Percentiles rank a stretch among this genome's conserved stretches.
Conservation (phyloP, 139 green algal genomes). For the Pseudopediastrum boryanum region DNA sequence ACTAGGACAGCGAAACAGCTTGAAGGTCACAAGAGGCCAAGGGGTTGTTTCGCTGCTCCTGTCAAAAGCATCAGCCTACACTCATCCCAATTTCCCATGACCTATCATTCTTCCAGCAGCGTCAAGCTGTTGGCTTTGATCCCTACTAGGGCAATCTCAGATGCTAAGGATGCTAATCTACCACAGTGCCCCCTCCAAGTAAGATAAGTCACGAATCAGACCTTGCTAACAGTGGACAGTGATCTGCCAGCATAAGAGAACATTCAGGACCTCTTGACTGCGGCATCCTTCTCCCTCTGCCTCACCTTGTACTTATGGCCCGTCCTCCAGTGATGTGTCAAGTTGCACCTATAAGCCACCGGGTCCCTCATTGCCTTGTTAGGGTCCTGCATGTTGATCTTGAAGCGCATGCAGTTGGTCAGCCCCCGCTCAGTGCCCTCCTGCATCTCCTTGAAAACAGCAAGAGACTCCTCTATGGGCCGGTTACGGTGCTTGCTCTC, state of each 20-base stretch:
- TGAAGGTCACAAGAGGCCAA: too few relatives aligned
- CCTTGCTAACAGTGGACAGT: too few relatives aligned
- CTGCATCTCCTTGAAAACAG: slow-evolving; percentile 92
- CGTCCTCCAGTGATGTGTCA: slow-evolving; percentile 89
- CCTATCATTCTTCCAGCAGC: too few relatives aligned
- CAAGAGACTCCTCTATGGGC: slow-evolving; percentile 85
- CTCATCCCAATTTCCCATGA: too few relatives aligned
- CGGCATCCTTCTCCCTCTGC: background rate
- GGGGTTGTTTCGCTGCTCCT: too few relatives aligned
- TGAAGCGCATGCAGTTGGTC: slow-evolving; percentile 88
- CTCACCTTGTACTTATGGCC: slow-evolving; percentile 89
- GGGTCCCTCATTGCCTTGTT: slow-evolving; percentile 95
- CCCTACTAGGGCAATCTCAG: too few relatives aligned
- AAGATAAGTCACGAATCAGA: too few relatives aligned
- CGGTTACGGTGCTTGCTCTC: slow-evolving; percentile 73
- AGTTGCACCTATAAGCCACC: slow-evolving; percentile 94
- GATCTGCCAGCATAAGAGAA: background rate
- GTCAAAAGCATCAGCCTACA: too few relatives aligned
- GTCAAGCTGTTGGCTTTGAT: too few relatives aligned
- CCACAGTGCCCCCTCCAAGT: too few relatives aligned
- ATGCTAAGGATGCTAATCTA: too few relatives aligned
- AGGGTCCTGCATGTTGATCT: slow-evolving; percentile 90
- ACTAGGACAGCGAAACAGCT: too few relatives aligned
- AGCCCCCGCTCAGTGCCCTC: slow-evolving; percentile 74
- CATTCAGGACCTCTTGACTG: background rate